Conservation (phyloP, 306 rosid species). For the peach (Prunus persica) region Prunus_persica_NCBIv2 NC_034009.1:24772001-24772500, state of each 20-base stretch:
- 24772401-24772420: background rate
- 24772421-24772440: background rate
- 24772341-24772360: conserved; percentile 37
- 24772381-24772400: conserved; percentile 29
- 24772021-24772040: too few species aligned
- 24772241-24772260: background rate
- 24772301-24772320: conserved; percentile 62
- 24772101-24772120: background rate
- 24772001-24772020: too few species aligned
- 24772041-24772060: background rate
- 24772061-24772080: conserved; percentile 14
- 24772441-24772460: background rate
- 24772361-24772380: conserved; percentile 24
- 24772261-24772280: conserved; percentile 65
- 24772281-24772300: conserved; percentile 59
- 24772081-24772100: background rate
- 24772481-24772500: background rate
- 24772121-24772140: background rate
- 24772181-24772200: background rate
- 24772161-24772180: background rate
- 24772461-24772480: background rate
- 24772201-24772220: background rate
- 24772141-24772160: background rate
- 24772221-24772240: conserved; percentile 23
- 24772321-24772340: conserved; percentile 70